Conservation (phyloP, 2,329 filamentous ascomycete genomes). For the Aurifilum marmelostoma region DNA sequence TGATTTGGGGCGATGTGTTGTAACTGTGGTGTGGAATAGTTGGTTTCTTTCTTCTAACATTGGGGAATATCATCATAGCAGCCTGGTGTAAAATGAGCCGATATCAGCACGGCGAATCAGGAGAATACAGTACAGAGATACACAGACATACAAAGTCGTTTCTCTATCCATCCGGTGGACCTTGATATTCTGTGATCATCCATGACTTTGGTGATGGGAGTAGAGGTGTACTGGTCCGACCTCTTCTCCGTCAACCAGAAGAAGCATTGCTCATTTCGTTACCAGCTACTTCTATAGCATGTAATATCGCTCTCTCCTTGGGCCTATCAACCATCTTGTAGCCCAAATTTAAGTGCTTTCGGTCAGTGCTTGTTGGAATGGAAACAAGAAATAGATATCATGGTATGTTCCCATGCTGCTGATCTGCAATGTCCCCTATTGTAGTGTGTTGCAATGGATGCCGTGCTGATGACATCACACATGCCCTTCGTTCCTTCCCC, state of each 20-base stretch:
- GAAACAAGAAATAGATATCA: no score
- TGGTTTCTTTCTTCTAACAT: not conserved
- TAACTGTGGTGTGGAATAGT: not conserved
- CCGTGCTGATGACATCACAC: conserved; percentile 25
- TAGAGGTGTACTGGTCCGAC: not conserved
- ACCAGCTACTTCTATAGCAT: not conserved
- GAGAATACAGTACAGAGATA: not conserved
- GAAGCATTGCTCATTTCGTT: not conserved
- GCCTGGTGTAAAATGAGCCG: not conserved
- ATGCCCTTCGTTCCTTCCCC: not conserved
- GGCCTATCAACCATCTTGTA: not conserved
- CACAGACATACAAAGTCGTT: not conserved
- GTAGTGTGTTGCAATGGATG: not conserved
- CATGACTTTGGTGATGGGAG: not conserved
- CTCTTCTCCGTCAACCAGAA: no score
- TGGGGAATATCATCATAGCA: not conserved
- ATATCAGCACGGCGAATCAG: not conserved
- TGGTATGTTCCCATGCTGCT: no score
- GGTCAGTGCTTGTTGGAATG: not conserved
- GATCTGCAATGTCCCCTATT: no score
- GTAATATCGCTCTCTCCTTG: not conserved
- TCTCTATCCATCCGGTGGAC: not conserved
- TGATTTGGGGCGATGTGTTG: not conserved
- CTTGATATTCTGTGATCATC: not conserved
- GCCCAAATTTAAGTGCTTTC: not conserved